Evolutionary conservation across 257 asterid genomes (phyloP), one percentile per base, ranked within the genome.

Genomic region (Jacaranda copaia): DNA sequence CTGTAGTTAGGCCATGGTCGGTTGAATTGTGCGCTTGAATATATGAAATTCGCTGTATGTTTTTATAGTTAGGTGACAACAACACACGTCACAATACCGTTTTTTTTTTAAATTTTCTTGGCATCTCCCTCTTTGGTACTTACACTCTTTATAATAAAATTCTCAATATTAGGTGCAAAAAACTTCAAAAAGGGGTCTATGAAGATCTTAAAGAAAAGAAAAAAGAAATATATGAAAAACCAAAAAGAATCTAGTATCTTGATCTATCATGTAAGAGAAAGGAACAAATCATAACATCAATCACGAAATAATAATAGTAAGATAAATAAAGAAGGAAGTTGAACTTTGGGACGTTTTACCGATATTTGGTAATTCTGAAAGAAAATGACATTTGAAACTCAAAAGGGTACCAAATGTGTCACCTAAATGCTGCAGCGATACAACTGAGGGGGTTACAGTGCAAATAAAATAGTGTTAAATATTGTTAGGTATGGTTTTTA

Each of bases 1-100:
- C 81, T 60, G 75, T 77, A 68, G 87, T 64, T 84, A 71, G 80
- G 80, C 75, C 56, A 67, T 78, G 56, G 85, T 84, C 65, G 86
- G 88, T 66, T 75, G 55, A 66, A 39, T 74, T 77, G 55, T 39
- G 49, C 68, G 61, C 39, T 46, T 53, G 11, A 45, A 58, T 58
- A 13, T 68, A 42, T 35, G 12, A 58, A 20, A 16, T 77, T 32
- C 6, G 60, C 25, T 32, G 11, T 75, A 9, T 63, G 35, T 63
- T 46, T 73, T 4, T 65, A 62, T 7, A 55, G 79, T 48, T 55
- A 58, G 71, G 70, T 60, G 45, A 59, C 81, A 58, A 32, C 68
- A 66, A 39, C 13, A 76, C 74, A 56, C 36, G 59, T 66, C 32
- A 8, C 60, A 53, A 66, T 67, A 66, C 16, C 19, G 53, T 63